Conservation (phyloP, 2,329 filamentous ascomycete genomes). For the Fusarium vanettenii region DNA sequence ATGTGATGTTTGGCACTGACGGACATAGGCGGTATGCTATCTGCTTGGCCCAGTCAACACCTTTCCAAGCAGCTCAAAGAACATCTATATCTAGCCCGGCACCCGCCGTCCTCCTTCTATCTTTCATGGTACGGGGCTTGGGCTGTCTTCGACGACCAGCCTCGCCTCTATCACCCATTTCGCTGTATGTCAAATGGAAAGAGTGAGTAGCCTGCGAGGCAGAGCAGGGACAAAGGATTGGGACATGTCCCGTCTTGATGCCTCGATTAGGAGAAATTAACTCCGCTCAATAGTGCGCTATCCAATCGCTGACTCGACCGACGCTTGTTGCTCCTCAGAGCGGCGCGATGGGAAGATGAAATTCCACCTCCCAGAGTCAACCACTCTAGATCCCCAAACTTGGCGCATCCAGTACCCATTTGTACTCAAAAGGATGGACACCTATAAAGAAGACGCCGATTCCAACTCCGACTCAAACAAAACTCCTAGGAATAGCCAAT, state of each 20-base stretch:
- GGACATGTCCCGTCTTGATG: conserved; percentile 29
- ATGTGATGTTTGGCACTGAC: conserved; percentile 2
- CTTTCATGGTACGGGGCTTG: neutral
- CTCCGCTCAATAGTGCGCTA: conserved; percentile 34
- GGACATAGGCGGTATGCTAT: neutral
- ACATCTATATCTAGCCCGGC: neutral
- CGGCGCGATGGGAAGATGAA: conserved; percentile 33
- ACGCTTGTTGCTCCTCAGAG: conserved; percentile 27
- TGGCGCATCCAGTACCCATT: conserved; percentile 14
- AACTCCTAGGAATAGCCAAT: conserved; percentile 15
- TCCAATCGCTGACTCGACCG: conserved; percentile 30
- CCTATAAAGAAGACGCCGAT: conserved; percentile 26
- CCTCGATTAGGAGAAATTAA: conserved; percentile 40
- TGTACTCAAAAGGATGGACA: conserved; percentile 3
- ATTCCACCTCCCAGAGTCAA: conserved; percentile 27
- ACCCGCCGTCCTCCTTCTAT: neutral
- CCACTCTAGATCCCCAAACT: conserved; percentile 20
- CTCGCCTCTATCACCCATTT: neutral
- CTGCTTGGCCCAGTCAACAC: neutral
- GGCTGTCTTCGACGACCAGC: neutral
- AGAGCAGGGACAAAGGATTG: neutral
- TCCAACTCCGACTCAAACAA: conserved; percentile 15
- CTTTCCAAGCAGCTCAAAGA: neutral
- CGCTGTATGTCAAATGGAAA: neutral
- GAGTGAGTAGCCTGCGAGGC: neutral